A percentile compares a stretch with the other conserved stretches of the same genome.
Conservation (phyloP, 129 eudicot genomes). For the Ambrosia trifida region DNA sequence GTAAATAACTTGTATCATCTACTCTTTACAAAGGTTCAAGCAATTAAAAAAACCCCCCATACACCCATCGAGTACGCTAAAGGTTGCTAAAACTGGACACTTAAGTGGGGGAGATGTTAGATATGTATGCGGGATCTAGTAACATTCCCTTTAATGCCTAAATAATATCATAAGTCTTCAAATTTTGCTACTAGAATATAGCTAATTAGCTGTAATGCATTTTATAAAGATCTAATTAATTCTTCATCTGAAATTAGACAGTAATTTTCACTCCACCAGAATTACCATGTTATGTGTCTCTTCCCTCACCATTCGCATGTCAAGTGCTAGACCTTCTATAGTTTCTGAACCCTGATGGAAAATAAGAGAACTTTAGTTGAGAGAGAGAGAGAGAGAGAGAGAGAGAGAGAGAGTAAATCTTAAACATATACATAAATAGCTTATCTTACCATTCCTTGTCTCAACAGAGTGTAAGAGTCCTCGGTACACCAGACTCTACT, state of each 20-base stretch:
- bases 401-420: neutral
- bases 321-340: slow-evolving; percentile 11
- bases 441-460: slow-evolving; percentile 16
- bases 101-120: neutral
- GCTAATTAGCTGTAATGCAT: neutral
- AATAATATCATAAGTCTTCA: slow-evolving; percentile 4
- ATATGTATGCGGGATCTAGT: neutral
- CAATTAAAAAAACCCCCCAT: neutral
- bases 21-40: neutral
- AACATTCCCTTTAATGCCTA: slow-evolving; percentile 2
- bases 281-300: slow-evolving; percentile 8
- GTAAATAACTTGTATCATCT: neutral
- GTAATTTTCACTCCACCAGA: neutral
- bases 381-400: neutral
- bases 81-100: neutral
- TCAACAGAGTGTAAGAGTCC: slow-evolving; percentile 27
- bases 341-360: slow-evolving; percentile 7
- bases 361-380: neutral
- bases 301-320: slow-evolving; percentile 15
- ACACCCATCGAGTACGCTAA: neutral
- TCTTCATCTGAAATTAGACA: neutral
- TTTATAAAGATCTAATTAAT: neutral
- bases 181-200: neutral
- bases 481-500: slow-evolving; percentile 27
- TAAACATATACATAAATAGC: neutral